These are phyloP conservation scores for Flaveria sonorensis DNA, from an alignment of 129 eudicot genomes.

Conservation along the genomic window DNA sequence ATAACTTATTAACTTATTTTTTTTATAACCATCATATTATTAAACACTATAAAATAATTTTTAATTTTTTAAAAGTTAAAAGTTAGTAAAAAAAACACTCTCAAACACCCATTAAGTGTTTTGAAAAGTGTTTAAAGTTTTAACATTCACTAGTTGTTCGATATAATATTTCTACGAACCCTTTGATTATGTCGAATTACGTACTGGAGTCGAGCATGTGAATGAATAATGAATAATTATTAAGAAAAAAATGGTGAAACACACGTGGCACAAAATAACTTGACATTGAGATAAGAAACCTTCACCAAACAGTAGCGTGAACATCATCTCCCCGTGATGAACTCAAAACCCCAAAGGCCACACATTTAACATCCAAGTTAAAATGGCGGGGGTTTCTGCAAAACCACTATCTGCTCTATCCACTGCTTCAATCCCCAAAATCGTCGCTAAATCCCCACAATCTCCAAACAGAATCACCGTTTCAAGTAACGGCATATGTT, in stretches of 20 bases:
- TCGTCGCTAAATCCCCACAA: slow-evolving; percentile 21
- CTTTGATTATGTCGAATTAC: too few species aligned
- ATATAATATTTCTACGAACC: too few species aligned
- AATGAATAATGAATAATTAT: too few species aligned
- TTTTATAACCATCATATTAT: too few species aligned
- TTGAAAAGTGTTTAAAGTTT: too few species aligned
- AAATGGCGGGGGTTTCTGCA: slow-evolving; percentile 40
- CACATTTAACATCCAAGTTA: slow-evolving; percentile 25
- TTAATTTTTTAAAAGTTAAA: too few species aligned
- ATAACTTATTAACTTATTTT: too few species aligned
- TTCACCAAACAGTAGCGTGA: slow-evolving; percentile 11
- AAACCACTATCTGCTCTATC: slow-evolving; percentile 40
- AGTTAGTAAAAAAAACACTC: too few species aligned
- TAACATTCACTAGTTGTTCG: too few species aligned
- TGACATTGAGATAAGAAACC: slow-evolving; percentile 14
- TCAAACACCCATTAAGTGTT: too few species aligned
- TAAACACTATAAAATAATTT: too few species aligned
- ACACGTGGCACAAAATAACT: slow-evolving; percentile 11
- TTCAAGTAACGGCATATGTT: slow-evolving; percentile 8
- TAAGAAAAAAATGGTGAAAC: background rate
- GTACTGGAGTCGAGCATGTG: too few species aligned
- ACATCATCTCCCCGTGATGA: slow-evolving; percentile 17
- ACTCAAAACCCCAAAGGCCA: slow-evolving; percentile 26
- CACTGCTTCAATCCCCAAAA: slow-evolving; percentile 33
- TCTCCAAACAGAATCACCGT: slow-evolving; percentile 7